Base-by-base conservation (phyloP, 2,329 filamentous ascomycete species). In the Diaporthe destruens region DNA sequence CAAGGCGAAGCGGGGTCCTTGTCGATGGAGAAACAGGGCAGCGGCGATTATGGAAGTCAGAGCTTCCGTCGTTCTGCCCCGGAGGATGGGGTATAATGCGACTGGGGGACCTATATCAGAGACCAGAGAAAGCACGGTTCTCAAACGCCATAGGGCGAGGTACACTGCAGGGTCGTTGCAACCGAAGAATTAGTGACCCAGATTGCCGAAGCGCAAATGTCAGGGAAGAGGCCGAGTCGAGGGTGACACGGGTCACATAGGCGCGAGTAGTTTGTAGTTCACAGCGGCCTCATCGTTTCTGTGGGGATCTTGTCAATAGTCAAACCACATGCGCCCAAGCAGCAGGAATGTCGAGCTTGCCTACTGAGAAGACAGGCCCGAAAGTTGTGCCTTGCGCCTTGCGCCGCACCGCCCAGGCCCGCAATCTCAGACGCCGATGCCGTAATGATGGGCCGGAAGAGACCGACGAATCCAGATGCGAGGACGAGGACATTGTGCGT, bases 81-180 rank as follows among this genome's bases (percentile, higher is more conserved):
- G 77, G 75, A 67, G 76, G 76, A 77, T 74, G 74, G 78, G 79
- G 57, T 78, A 78, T 78, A 78, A 71, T 71, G 47, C 72, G 70
- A 76, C 71, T 76, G 69, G 74, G 79, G 76, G 71, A 49, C 57
- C 76, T 80, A 81, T 80, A 81, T 73, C 75, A 77, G 49, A 75
- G 63, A 70, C 66, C 63, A 72, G 72, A 76, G 72, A 77, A 73
- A 76, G 76, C 74, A 75, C 36, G 76, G 72, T 74, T 75, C 74
- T 76, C 74, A 75, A 73, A 75, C 75, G 72, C 76, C 75, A 77
- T 78, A 78, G 76, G 77, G 76, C 76, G 68, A 70, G 66, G 72
- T 49, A 59, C 69, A 74, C 51, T 65, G 69, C 67, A 75, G 65
- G 72, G 69, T 72, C 71, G 72, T 65, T 74, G 73, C 75, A 76